Percentiles rank a stretch among this genome's conserved stretches.
phyloP scores from a whole-genome alignment of 208 protist species.

The Trypanosomatidae sp. region DNA sequence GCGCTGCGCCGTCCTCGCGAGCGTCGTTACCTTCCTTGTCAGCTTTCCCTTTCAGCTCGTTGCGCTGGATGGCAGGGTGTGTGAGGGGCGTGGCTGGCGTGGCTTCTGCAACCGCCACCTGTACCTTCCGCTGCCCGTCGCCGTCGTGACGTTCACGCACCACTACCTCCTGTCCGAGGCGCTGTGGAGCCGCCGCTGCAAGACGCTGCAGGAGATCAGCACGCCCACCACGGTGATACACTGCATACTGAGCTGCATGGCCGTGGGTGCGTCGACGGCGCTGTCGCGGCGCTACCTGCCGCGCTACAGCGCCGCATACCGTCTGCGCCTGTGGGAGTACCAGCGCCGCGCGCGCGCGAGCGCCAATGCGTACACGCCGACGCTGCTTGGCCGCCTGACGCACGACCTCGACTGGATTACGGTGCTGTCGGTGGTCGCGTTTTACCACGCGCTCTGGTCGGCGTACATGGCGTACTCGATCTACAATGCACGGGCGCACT shows the following conservation, averaged over 20 bases:
- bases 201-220: constrained; percentile 52
- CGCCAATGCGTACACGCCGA: constrained; percentile 46
- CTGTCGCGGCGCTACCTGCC: constrained; percentile 26
- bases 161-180: constrained; percentile 67
- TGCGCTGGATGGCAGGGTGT: constrained; percentile 23
- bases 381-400: constrained; percentile 44
- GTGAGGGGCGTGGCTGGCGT: constrained; percentile 23
- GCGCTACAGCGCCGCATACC: constrained; percentile 34
- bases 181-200: constrained; percentile 77
- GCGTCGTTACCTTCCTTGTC: constrained; percentile 19
- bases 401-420: constrained; percentile 78
- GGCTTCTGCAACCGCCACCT: constrained; percentile 53
- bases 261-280: constrained; percentile 21
- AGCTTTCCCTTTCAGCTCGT: constrained; percentile 52
- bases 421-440: constrained; percentile 33
- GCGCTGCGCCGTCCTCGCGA: constrained; percentile 21
- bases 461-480: constrained; percentile 23
- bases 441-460: constrained; percentile 71
- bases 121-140: constrained; percentile 47
- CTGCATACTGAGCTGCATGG: constrained; percentile 30
- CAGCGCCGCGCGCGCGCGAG: constrained; percentile 31
- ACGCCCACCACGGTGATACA: constrained; percentile 28
- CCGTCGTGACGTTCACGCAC: constrained; percentile 68
- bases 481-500: constrained; percentile 21
- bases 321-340: constrained; percentile 73